These are phyloP conservation scores for Trypanosoma vivax DNA, from an alignment of 208 protist species.

Conservation along the genomic window DNA sequence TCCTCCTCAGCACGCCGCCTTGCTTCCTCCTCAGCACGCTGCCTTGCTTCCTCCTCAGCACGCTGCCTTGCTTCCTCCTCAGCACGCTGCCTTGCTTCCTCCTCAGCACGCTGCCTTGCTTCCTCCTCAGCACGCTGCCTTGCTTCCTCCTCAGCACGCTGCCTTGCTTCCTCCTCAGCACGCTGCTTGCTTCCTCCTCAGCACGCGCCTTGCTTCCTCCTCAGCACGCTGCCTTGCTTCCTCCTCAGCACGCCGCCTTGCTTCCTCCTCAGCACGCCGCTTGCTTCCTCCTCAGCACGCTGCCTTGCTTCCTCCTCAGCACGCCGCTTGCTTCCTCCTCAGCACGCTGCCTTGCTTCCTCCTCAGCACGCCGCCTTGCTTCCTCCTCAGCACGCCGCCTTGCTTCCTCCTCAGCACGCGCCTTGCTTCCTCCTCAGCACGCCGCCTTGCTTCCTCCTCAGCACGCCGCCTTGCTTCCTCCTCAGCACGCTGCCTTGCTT, in stretches of 20 bases:
- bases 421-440: too few relatives aligned
- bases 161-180: slow-evolving; percentile 7
- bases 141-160: slow-evolving; percentile 15
- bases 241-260: neutral
- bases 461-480: slow-evolving; percentile 3
- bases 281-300: slow-evolving; percentile 13
- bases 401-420: too few relatives aligned
- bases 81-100: too few relatives aligned
- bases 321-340: too few relatives aligned
- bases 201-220: slow-evolving; percentile 17
- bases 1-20: slow-evolving; percentile 1
- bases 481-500: neutral
- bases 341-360: too few relatives aligned
- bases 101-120: too few relatives aligned
- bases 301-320: slow-evolving; percentile 10
- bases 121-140: slow-evolving; percentile 1
- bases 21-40: slow-evolving; percentile 4
- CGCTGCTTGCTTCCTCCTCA: slow-evolving; percentile 20
- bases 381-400: too few relatives aligned
- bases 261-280: slow-evolving; percentile 15
- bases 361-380: too few relatives aligned
- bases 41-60: too few relatives aligned
- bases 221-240: slow-evolving; percentile 13
- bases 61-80: too few relatives aligned
- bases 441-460: slow-evolving; percentile 15